Percentiles rank a stretch among this genome's conserved stretches.
These are phyloP conservation scores for Botrytis medusae DNA, from an alignment of 2,329 filamentous ascomycete genomes.

Conservation along the genomic window DNA sequence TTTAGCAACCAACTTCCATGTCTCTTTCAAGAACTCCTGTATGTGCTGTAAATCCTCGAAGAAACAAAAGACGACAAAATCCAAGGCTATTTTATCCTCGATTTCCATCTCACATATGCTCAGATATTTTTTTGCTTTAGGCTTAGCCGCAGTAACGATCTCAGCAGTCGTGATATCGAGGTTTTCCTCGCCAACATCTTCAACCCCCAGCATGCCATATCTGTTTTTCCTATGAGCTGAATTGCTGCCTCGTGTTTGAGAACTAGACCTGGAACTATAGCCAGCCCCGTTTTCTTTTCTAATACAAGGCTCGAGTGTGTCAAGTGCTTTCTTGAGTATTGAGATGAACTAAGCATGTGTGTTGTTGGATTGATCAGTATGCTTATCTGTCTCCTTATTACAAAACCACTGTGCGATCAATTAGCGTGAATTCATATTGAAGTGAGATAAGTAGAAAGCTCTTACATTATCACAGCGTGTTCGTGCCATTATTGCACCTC, in stretches of 20 bases:
- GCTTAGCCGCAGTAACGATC: background rate
- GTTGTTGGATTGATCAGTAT: background rate
- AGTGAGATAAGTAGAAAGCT: background rate
- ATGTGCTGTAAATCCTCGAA: background rate
- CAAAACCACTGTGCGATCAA: background rate
- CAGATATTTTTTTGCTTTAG: background rate
- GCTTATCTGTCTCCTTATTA: background rate
- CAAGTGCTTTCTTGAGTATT: background rate
- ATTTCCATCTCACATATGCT: background rate
- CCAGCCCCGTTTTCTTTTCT: background rate
- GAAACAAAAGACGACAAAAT: conserved; percentile 6
- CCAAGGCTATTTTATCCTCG: background rate
- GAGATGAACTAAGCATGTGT: conserved; percentile 1
- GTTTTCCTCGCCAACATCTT: background rate
- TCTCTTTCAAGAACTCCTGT: background rate
- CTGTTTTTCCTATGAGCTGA: background rate
- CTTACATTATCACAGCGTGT: background rate
- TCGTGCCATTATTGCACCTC: background rate
- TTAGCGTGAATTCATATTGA: background rate
- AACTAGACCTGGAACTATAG: background rate
- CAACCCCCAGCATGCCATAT: background rate
- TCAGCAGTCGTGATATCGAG: background rate
- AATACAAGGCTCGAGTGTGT: background rate
- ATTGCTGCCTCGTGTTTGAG: too few relatives aligned
- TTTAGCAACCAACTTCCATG: background rate